phyloP scores from a whole-genome alignment of 495 filamentous ascomycete genomes.

The Penicillium argentinense region DNA sequence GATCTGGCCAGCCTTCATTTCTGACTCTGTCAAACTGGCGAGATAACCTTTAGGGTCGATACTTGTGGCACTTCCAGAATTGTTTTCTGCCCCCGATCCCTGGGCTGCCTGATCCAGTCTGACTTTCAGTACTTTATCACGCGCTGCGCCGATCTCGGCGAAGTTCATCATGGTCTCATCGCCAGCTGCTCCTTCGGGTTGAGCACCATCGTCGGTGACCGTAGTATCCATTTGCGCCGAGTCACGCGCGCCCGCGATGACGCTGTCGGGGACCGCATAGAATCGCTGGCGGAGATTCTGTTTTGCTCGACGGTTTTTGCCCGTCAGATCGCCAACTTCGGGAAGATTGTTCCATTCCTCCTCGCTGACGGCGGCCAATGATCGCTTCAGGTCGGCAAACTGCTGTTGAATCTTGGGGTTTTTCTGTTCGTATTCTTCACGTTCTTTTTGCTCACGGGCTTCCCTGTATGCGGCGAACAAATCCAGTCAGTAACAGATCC shows the following conservation, averaged over 20 bases:
- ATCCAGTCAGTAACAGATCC: constrained; percentile 87
- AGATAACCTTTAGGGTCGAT: constrained; percentile 96
- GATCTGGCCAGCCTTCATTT: constrained; percentile 72
- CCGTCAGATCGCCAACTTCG: constrained; percentile 94
- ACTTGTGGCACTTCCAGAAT: constrained; percentile 77
- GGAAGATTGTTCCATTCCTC: constrained; percentile 96
- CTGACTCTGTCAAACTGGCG: constrained; percentile 79
- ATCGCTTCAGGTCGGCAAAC: constrained; percentile 93
- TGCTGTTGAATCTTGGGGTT: constrained; percentile 99
- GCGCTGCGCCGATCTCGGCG: constrained; percentile 92
- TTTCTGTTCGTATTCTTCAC: constrained; percentile 90
- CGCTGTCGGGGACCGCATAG: constrained; percentile 96
- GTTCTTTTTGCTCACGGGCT: constrained; percentile 87
- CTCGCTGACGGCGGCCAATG: constrained; percentile 82
- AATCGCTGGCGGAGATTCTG: constrained; percentile 81
- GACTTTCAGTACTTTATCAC: constrained; percentile 90
- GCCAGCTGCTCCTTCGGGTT: constrained; percentile 46
- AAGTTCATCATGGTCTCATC: constrained; percentile 97
- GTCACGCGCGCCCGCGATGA: constrained; percentile 82
- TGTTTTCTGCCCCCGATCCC: constrained; percentile 64
- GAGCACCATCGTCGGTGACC: constrained; percentile 72
- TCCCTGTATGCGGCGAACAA: constrained; percentile 73
- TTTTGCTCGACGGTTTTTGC: constrained; percentile 82
- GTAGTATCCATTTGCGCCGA: constrained; percentile 80
- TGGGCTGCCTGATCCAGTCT: constrained; percentile 85